A percentile compares a stretch with the other conserved stretches of the same genome.
Evolutionary conservation across 345 rosid genomes (phyloP).

Genomic region (Salix suchowensis): DNA sequence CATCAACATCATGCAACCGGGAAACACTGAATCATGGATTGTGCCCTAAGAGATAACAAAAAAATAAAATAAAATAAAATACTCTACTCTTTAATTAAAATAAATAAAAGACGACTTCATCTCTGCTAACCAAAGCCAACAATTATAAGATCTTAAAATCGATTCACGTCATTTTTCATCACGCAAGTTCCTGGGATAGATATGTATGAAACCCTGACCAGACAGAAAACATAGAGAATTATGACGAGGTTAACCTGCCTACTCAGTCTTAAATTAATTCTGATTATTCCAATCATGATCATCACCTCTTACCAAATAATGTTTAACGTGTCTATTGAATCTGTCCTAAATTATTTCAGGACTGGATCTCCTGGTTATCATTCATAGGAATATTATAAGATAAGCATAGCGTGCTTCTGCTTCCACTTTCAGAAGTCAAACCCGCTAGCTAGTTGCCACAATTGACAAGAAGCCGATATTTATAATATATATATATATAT

Average conservation of each 20-base stretch:
- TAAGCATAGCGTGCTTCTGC: not conserved
- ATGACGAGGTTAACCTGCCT: not conserved
- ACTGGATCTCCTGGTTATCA: not conserved
- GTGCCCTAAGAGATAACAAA: too few relatives aligned
- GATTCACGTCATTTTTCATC: too few relatives aligned
- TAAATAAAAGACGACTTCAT: too few relatives aligned
- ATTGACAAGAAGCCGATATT: not conserved
- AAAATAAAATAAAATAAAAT: too few relatives aligned
- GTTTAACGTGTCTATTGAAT: not conserved
- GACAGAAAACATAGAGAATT: not conserved
- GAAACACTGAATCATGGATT: too few relatives aligned
- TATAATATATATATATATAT: too few relatives aligned
- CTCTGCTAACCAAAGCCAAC: too few relatives aligned
- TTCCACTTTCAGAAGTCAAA: not conserved
- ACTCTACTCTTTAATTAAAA: too few relatives aligned
- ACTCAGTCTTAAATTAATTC: not conserved
- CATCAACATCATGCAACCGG: too few relatives aligned
- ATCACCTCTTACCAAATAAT: not conserved
- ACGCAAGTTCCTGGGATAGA: too few relatives aligned
- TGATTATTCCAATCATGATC: not conserved
- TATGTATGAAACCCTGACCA: not conserved
- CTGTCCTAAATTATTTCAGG: not conserved
- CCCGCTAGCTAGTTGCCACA: not conserved
- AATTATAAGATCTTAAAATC: too few relatives aligned
- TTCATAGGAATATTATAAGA: too few relatives aligned